Base-by-base conservation (phyloP, 371 early-diverging fungal genomes). In the Syncephalis fuscata region DNA sequence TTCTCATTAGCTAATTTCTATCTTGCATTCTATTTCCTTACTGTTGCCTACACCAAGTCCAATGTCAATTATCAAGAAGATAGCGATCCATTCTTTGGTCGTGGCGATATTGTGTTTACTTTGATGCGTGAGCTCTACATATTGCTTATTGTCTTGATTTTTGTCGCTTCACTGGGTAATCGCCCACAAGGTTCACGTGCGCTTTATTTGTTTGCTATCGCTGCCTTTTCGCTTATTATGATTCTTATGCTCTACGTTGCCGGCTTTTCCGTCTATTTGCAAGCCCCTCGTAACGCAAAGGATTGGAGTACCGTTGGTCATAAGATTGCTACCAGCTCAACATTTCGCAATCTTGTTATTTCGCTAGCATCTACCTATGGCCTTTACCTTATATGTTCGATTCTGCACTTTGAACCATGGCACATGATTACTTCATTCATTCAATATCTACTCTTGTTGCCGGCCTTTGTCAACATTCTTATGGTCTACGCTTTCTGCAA, bases 401-500 rank as follows among this genome's bases (percentile, higher is more conserved):
- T 88, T 27, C 46, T 89, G 48, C 82, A 83, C 60, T 57, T 87
- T 19, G 92, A 95, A 60, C 90, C 92, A 14, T 89, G 87, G 89
- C 97, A 96, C 60, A 88, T 92, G 88, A 55, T 96, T 40, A 90
- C 88, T 2, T 80, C 78, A 32, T 77, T 88, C 45, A 3, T 85
- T 20, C 90, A 88, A 62, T 93, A 95, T 60, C 60, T 88, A 52
- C 64, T 86, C 51, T 62, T 93, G 58, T 58, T 88, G 54, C 92
- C 93, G 9, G 52, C 68, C 11, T 79, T 76, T 40, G 68, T 88
- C 50, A 93, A 92, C 63, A 81, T 93, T 42, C 60, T 93, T 48
- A 90, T 76, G 65, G 86, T 89, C 1, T 96, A 91, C 50, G 91
- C 94, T 0, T 94, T 85, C 60, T 87, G 89, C 55, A 87, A 88